These are phyloP conservation scores for Petunia secreta DNA, from an alignment of 257 asterid genomes.

Conservation along the genomic window DNA sequence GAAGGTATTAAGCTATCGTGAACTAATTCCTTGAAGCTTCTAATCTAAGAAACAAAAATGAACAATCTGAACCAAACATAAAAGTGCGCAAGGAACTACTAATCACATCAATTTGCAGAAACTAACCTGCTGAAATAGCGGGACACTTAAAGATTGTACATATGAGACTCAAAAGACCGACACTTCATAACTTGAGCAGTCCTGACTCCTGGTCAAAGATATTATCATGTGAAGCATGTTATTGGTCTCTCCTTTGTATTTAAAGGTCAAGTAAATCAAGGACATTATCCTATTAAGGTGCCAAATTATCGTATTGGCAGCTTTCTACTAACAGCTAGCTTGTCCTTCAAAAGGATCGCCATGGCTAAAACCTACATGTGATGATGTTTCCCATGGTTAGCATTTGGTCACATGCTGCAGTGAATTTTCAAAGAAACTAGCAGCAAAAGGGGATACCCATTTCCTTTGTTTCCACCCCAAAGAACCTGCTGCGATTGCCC, in stretches of 20 bases:
- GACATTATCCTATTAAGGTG: not conserved
- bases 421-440: constrained; percentile 40
- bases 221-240: not conserved
- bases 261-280: not conserved
- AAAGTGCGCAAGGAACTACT: not conserved
- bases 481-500: constrained; percentile 47
- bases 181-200: not conserved
- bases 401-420: constrained; percentile 56
- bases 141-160: constrained; percentile 13
- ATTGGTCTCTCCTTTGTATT: not conserved
- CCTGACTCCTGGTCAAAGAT: not conserved
- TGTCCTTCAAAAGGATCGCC: not conserved
- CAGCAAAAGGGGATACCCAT: constrained; percentile 37
- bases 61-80: not conserved
- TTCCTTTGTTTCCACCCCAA: constrained; percentile 50
- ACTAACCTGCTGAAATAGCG: not conserved
- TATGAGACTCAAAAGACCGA: not conserved
- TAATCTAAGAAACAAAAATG: not conserved
- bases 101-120: not conserved
- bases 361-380: constrained; percentile 41
- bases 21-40: too few relatives aligned
- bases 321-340: not conserved
- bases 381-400: constrained; percentile 57
- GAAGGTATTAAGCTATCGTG: too few relatives aligned
- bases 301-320: not conserved